A percentile compares a stretch with the other conserved stretches of the same genome.
These are phyloP conservation scores for Vaccinium darrowii DNA, from an alignment of 148 eudicot species.

Conservation along the genomic window DNA sequence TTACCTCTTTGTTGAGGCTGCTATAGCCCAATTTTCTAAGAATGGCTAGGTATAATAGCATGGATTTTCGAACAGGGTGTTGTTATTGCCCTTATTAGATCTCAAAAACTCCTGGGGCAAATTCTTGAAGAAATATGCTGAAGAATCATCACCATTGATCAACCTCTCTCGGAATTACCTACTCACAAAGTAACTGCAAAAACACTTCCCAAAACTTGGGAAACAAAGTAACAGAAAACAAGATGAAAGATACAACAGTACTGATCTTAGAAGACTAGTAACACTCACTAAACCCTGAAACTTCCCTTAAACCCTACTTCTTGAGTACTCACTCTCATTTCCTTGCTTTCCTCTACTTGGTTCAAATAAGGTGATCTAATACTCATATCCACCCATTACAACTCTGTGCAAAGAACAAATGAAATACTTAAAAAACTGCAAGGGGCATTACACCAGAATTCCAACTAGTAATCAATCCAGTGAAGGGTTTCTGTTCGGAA, in stretches of 20 bases:
- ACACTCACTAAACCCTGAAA: slow-evolving; percentile 17
- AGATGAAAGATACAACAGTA: neutral
- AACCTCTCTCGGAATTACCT: neutral
- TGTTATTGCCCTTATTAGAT: no score
- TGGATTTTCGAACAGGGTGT: no score
- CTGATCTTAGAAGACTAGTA: neutral
- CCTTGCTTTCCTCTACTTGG: slow-evolving; percentile 10
- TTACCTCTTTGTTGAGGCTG: no score
- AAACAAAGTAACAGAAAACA: neutral
- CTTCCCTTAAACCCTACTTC: slow-evolving; percentile 6
- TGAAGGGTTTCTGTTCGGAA: slow-evolving; percentile 15
- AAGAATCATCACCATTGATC: slow-evolving; percentile 4
- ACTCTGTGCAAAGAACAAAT: slow-evolving; percentile 34
- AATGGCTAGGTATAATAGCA: no score
- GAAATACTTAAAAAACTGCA: slow-evolving; percentile 16
- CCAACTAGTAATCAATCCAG: slow-evolving; percentile 19
- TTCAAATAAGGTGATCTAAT: slow-evolving; percentile 12
- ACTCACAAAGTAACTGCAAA: slow-evolving; percentile 25
- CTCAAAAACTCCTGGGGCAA: no score
- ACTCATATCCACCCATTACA: slow-evolving; percentile 21
- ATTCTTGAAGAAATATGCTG: neutral
- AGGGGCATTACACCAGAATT: slow-evolving; percentile 10
- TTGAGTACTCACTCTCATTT: slow-evolving; percentile 4
- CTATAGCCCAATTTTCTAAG: neutral
- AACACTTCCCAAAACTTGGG: slow-evolving; percentile 19